phyloP scores from a whole-genome alignment of 1,284 basidiomycete species.

The Ceratobasidium sp. region DNA sequence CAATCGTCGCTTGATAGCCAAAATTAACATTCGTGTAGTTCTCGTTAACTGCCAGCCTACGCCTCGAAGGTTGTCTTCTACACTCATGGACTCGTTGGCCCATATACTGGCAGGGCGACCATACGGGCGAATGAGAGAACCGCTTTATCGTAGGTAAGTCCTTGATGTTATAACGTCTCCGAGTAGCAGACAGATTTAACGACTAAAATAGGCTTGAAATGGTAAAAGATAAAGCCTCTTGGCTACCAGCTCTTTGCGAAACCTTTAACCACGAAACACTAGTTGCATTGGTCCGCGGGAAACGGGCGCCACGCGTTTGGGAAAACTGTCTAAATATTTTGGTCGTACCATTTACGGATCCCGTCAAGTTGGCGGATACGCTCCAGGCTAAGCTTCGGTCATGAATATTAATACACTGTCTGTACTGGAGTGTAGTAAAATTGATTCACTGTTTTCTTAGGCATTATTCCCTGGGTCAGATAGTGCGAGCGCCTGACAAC shows the following conservation, averaged over 20 bases:
- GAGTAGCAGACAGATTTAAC: too few species aligned
- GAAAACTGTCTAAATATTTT: neutral
- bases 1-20: too few species aligned
- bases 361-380: neutral
- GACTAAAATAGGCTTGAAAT: neutral
- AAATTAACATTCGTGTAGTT: too few species aligned
- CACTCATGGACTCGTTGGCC: neutral
- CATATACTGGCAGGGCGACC: neutral
- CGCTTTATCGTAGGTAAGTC: neutral
- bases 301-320: neutral
- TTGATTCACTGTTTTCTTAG: too few species aligned
- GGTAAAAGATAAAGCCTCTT: neutral
- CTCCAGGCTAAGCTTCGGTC: neutral
- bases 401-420: neutral
- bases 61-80: neutral
- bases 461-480: too few species aligned
- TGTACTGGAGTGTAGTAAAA: too few species aligned
- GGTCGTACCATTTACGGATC: neutral
- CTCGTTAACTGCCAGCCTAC: neutral
- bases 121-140: neutral
- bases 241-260: constrained; percentile 11
- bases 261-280: constrained; percentile 12
- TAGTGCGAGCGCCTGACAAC: too few species aligned
- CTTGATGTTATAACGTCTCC: too few species aligned
- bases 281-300: neutral